Evolutionary conservation across 129 eudicot genomes (phyloP), one percentile per base, ranked within the genome.

Genomic region (Escallonia herrerae): DNA sequence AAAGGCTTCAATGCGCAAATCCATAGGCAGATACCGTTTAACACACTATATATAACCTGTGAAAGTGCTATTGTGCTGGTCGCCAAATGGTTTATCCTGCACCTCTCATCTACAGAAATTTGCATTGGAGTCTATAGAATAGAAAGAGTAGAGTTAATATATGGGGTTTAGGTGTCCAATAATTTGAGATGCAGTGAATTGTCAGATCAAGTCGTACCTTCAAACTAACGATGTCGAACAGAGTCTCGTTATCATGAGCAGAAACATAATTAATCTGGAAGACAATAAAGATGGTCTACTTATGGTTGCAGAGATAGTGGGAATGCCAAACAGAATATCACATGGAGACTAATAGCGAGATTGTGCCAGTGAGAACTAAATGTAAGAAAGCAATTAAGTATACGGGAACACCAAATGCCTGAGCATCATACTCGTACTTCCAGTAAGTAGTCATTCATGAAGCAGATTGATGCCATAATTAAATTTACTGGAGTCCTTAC

Each of bases 201-300:
- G 51, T 33, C 56, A 51, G 22, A 76, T 56, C 8, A 72, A 46
- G 60, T 5, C 43, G 40, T 78, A 91, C 96, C 98, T 93, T 93
- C 61, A 93, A 80, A 71, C 90, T 81, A 72, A 93, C 72, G 12
- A 89, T 93, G 80, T 93, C 98, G 71, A 93, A 93, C 56, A 93
- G 84, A 66, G 98, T 88, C 73, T 93, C 96, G 40, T 93, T 93
- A 79, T 93, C 98, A 82, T 93, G 98, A 77, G 98, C 96, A 70
- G 98, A 89, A 55, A 89, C 89, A 74, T 89, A 93, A 71, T 93
- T 93, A 51, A 93, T 79, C 98, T 91, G 84, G 54, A 74, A 69
- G 70, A 70, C 5, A 48, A 38, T 15, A 48, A 8, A 55, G 61
- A 62, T 58, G 33, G 38, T 5, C 56, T 1, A 22, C 1, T 22